phyloP scores from a whole-genome alignment of 2,329 filamentous ascomycete species.

The Diplodia mutila region DNA sequence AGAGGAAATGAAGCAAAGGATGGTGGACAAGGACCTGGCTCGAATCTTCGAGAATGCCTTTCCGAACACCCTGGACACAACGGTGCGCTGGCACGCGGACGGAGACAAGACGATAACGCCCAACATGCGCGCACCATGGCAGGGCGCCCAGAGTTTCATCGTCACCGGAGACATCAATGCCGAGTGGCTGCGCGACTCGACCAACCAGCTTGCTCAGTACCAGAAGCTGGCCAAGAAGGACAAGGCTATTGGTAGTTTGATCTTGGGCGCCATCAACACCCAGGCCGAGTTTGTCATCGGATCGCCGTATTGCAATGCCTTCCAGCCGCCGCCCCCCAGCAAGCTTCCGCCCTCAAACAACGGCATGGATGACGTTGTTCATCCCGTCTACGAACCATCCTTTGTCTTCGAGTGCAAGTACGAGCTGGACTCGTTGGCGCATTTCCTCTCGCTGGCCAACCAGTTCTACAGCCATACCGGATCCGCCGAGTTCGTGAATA shows the following conservation, averaged over 20 bases:
- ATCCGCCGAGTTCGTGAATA: slow-evolving; percentile 76
- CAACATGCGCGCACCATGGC: slow-evolving; percentile 58
- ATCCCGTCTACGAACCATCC: slow-evolving; percentile 81
- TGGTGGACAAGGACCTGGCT: slow-evolving; percentile 85
- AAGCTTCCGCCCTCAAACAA: slow-evolving; percentile 72
- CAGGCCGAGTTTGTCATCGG: slow-evolving; percentile 94
- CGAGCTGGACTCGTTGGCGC: slow-evolving; percentile 91
- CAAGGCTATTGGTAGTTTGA: slow-evolving; percentile 73
- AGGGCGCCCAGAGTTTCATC: slow-evolving; percentile 86
- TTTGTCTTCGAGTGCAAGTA: slow-evolving; percentile 99
- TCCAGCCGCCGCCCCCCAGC: slow-evolving; percentile 89
- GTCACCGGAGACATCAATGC: slow-evolving; percentile 93
- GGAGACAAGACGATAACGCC: slow-evolving; percentile 44
- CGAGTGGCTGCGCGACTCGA: slow-evolving; percentile 89
- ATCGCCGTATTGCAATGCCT: slow-evolving; percentile 97
- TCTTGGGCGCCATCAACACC: slow-evolving; percentile 93
- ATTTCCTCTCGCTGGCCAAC: slow-evolving; percentile 84
- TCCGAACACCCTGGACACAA: slow-evolving; percentile 88
- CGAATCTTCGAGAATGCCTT: slow-evolving; percentile 95
- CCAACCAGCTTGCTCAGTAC: slow-evolving; percentile 91
- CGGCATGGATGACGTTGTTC: slow-evolving; percentile 81
- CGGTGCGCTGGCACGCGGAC: slow-evolving; percentile 82
- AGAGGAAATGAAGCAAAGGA: slow-evolving; percentile 73
- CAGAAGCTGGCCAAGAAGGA: slow-evolving; percentile 84
- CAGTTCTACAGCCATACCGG: slow-evolving; percentile 82